Percentiles rank a stretch among this genome's conserved stretches.
phyloP scores from a whole-genome alignment of 2,329 filamentous ascomycete species.

The Ophiostoma tasmaniense region DNA sequence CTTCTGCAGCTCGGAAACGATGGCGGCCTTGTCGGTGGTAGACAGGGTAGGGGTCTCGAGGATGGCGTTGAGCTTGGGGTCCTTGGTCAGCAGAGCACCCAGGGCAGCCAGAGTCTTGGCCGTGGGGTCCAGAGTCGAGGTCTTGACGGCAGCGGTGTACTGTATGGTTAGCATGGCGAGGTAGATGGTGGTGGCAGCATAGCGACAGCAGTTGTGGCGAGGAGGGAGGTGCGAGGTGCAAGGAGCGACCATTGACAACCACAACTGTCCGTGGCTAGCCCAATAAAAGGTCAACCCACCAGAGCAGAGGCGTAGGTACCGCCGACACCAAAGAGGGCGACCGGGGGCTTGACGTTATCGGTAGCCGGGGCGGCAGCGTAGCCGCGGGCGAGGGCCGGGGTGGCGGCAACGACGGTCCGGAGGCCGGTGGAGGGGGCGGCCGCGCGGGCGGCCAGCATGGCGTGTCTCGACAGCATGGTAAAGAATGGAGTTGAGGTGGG shows the following conservation, averaged over 20 bases:
- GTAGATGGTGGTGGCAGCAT: neutral
- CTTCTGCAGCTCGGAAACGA: constrained; percentile 84
- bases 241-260: neutral
- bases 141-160: constrained; percentile 95
- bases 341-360: constrained; percentile 67
- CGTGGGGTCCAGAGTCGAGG: constrained; percentile 72
- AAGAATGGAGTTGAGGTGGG: constrained; percentile 18
- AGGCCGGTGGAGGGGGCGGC: constrained; percentile 42
- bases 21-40: constrained; percentile 70
- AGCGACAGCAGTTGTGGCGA: neutral
- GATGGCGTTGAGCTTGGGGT: constrained; percentile 70
- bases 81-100: constrained; percentile 64
- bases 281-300: constrained; percentile 53
- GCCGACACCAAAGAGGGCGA: constrained; percentile 90
- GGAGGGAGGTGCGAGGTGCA: no score
- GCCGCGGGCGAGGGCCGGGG: constrained; percentile 71
- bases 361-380: constrained; percentile 65
- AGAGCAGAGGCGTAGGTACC: constrained; percentile 97
- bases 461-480: constrained; percentile 54
- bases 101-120: constrained; percentile 71
- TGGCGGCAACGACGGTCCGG: constrained; percentile 49
- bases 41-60: constrained; percentile 73
- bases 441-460: constrained; percentile 42
- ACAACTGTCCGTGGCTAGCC: neutral
- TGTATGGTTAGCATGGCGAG: constrained; percentile 30